Evolutionary conservation across 2,329 filamentous ascomycete species (phyloP), one percentile per base, ranked within the genome.

Genomic region (Fusarium sulawesiense): DNA sequence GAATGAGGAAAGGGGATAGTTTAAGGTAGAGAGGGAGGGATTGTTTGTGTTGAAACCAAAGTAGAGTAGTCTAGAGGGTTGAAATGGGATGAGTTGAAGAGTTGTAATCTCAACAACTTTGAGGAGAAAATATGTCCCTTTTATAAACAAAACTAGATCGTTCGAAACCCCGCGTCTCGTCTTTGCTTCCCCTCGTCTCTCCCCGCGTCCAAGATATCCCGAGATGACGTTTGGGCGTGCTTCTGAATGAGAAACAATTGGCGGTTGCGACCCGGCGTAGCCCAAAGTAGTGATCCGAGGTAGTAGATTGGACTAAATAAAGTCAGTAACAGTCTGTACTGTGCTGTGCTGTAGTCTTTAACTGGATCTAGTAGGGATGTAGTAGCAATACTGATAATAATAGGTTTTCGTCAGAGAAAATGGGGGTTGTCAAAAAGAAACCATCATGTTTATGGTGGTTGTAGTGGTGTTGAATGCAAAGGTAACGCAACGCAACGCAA

Each of bases 221-320:
- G 32, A 64, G 49, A 71, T 70, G 68, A 70, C 68, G 68, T 70
- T 71, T 71, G 50, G 30, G 68, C 67, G 67, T 70, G 59, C 30
- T 47, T 40, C 29, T 60, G 42, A 32, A 70, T 56, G 63, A 50
- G 58, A 64, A 71, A 56, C 59, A 53, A 70, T 70, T 70, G 68
- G 68, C 68, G 63, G 55, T 64, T 57, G 63, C 53, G 40, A 64
- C 67, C 68, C 68, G 68, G 68, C 67, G 59, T 57, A 40, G 54
- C 68, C 68, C 55, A 71, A 70, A 68, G 59, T 8, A 70, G 68
- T 41, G 67, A 71, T 45, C 68, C 68, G 68, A 70, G 68, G 67
- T 56, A 70, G 40, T 45, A 64, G 63, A 41, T 18, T 29, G 27
- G 34, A 49, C 18, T 41, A 51, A 13, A 16, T 25, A 23, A 51